These are phyloP conservation scores for Emergomyces orientalis DNA, from an alignment of 2,329 filamentous ascomycete species.

Conservation along the genomic window DNA sequence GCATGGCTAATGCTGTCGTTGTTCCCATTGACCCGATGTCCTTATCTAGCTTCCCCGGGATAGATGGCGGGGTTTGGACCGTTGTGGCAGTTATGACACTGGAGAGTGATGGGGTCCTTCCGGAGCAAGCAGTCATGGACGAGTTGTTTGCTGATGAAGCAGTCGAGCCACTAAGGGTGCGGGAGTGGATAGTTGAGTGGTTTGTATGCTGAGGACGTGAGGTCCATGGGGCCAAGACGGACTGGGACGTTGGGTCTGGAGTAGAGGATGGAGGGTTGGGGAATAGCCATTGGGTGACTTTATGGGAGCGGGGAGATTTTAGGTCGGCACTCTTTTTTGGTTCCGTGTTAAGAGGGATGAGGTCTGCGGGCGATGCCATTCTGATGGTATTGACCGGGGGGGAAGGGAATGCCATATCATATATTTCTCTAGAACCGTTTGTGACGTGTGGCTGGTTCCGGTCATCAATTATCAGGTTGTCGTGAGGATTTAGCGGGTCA, in stretches of 20 bases:
- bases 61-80: constrained; percentile 13
- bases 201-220: constrained; percentile 5
- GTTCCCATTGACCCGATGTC: constrained; percentile 13
- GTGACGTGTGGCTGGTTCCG: not conserved
- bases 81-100: constrained; percentile 20
- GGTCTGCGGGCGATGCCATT: not conserved
- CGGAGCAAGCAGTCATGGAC: constrained; percentile 17
- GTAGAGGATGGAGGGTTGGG: constrained; percentile 14
- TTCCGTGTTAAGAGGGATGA: constrained; percentile 7
- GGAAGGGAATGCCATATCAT: not conserved
- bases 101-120: constrained; percentile 24
- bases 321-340: constrained; percentile 12
- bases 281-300: constrained; percentile 27
- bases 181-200: constrained; percentile 14
- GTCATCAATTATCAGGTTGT: not conserved
- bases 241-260: constrained; percentile 17
- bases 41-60: constrained; percentile 16
- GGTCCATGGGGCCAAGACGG: not conserved
- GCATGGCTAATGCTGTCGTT: constrained; percentile 8
- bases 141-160: constrained; percentile 24
- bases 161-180: constrained; percentile 31
- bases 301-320: constrained; percentile 20
- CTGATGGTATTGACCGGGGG: not conserved
- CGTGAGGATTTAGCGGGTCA: constrained; percentile 13
- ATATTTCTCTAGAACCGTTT: not conserved